Evolutionary conservation across 352 stramenopile genomes (phyloP).

Genomic region (Phytopythium cucurbitacearum): DNA sequence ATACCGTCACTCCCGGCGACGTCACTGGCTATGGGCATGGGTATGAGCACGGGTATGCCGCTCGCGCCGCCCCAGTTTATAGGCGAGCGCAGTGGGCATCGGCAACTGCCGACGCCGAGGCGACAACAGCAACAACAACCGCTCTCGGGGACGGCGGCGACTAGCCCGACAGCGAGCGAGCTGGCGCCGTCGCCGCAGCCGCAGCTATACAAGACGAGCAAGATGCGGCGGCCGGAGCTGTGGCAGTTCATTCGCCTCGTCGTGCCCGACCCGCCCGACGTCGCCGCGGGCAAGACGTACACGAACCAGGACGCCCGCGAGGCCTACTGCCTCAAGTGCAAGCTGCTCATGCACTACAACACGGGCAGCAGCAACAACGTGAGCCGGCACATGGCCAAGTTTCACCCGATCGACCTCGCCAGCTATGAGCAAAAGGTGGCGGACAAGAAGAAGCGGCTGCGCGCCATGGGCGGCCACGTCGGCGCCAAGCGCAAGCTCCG

Average conservation of each 20-base stretch:
- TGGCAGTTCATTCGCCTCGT: constrained; percentile 55
- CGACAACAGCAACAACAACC: constrained; percentile 10
- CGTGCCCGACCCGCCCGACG: constrained; percentile 36
- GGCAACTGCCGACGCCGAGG: constrained; percentile 15
- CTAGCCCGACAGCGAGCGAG: not conserved
- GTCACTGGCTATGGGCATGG: no score
- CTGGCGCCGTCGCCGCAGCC: constrained; percentile 16
- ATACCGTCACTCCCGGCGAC: no score
- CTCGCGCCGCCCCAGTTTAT: no score
- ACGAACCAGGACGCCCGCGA: constrained; percentile 52
- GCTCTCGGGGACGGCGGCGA: not conserved
- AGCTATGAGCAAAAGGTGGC: constrained; percentile 36
- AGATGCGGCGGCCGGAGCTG: constrained; percentile 50
- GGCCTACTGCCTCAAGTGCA: constrained; percentile 52
- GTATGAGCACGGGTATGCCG: no score
- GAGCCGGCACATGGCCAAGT: constrained; percentile 53
- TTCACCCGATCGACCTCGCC: constrained; percentile 30
- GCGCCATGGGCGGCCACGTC: constrained; percentile 12
- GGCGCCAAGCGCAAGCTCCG: constrained; percentile 17
- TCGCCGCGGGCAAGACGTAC: constrained; percentile 35
- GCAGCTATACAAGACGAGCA: constrained; percentile 51
- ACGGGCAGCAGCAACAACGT: constrained; percentile 55
- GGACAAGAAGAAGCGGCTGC: constrained; percentile 22
- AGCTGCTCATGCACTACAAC: constrained; percentile 54
- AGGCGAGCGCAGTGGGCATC: constrained; percentile 3